Evolutionary conservation across 2,329 filamentous ascomycete species (phyloP), one percentile per base, ranked within the genome.

Genomic region (Cyclaneusma minus): DNA sequence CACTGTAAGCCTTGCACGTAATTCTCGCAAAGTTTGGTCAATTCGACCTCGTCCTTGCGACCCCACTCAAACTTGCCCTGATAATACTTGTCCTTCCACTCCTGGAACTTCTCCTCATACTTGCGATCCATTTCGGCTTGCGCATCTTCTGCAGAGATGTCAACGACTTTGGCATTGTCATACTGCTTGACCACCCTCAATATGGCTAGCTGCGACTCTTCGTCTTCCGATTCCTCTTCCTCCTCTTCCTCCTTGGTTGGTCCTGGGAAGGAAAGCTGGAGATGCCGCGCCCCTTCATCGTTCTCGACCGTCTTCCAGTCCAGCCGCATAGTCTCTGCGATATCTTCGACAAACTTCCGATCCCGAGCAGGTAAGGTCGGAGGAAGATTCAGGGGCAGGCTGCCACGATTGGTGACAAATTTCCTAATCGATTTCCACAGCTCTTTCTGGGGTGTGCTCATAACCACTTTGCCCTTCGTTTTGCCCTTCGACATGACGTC

Each of bases 1-100:
- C 89, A 98, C 50, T 98, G 89, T 33, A 98, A 58, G 34, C 89
- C 89, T 54, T 98, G 82, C 5, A 98, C 84, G 43, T 98, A 98
- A 53, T 95, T 98, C 52, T 95, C 84, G 14, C 82, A 78, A 33
- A 98, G 61, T 36, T 78, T 75, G 28, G 62, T 74, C 45, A 95
- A 63, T 50, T 92, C 83, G 21, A 71, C 71, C 37, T 87, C 76
- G 41, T 82, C 77, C 24, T 83, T 76, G 7, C 79, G 60, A 10
- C 75, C 71, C 84, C 87, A 98, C 28, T 78, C 78, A 39, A 94
- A 94, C 50, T 95, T 98, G 30, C 72, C 69, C 36, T 68, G 61
- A 53, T 98, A 98, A 54, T 98, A 93, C 34, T 80, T 75, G 50
- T 91, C 76, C 58, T 94, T 98, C 89, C 89, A 98, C 30, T 74